phyloP scores from a whole-genome alignment of 768 basidiomycete genomes.

The Hericium erinaceus region DNA sequence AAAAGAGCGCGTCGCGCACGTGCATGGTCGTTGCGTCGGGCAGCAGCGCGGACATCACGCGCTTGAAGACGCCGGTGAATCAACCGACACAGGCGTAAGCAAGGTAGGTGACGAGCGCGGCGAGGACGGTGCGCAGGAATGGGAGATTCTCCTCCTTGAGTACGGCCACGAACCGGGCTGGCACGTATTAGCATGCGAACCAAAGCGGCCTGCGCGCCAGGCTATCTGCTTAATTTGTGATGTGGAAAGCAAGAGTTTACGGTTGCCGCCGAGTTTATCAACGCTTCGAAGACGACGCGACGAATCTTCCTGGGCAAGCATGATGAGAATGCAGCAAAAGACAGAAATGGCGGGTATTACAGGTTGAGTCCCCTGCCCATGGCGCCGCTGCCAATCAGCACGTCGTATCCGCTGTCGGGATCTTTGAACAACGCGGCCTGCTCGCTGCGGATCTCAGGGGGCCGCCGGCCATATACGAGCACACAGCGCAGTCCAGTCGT shows the following conservation, averaged over 20 bases:
- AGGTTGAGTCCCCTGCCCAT: slow-evolving; percentile 97
- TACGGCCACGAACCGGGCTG: slow-evolving; percentile 66
- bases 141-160: slow-evolving; percentile 54
- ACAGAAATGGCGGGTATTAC: slow-evolving; percentile 37
- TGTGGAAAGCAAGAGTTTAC: slow-evolving; percentile 37
- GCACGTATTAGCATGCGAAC: slow-evolving; percentile 39
- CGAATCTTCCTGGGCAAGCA: slow-evolving; percentile 68
- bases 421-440: slow-evolving; percentile 92
- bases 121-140: slow-evolving; percentile 47
- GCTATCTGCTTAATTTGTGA: slow-evolving; percentile 92
- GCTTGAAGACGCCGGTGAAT: slow-evolving; percentile 12
- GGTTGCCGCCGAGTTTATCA: slow-evolving; percentile 47
- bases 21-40: slow-evolving; percentile 28
- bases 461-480: slow-evolving; percentile 86
- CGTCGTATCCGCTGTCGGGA: slow-evolving; percentile 71
- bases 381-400: slow-evolving; percentile 89
- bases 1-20: slow-evolving; percentile 40
- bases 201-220: slow-evolving; percentile 87
- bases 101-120: slow-evolving; percentile 39
- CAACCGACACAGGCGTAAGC: slow-evolving; percentile 39
- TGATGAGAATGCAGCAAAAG: background rate
- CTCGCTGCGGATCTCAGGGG: slow-evolving; percentile 85
- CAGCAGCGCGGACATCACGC: slow-evolving; percentile 35
- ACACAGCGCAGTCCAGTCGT: slow-evolving; percentile 74
- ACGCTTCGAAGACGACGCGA: slow-evolving; percentile 72